Evolutionary conservation across 2,329 filamentous ascomycete genomes (phyloP), one percentile per base, ranked within the genome.

Genomic region (Colletotrichum lini): DNA sequence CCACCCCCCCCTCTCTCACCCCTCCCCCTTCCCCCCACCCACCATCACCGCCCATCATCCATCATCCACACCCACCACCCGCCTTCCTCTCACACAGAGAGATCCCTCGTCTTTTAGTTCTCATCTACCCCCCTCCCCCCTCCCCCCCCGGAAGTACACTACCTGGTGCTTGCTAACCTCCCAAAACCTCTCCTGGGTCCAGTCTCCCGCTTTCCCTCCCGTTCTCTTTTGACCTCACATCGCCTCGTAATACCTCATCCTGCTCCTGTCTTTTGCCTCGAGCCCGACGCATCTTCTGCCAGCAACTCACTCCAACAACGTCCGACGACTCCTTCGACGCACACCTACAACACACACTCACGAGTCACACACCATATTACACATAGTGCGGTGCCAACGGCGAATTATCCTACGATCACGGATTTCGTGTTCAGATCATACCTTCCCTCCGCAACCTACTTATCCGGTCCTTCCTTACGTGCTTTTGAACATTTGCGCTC

Each of bases 161-260:
- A 71, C 68, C 68, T 69, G 42, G 26, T 45, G 50, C 57, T 67
- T 53, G 35, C 58, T 64, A 44, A 56, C 49, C 57, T 52, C 63
- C 68, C 26, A 26, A 57, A 70, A 47, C 57, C 26, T 26, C 42
- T 56, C 38, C 26, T 52, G 44, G 44, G 23, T 56, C 57, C 53
- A 21, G 67, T 45, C 64, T 47, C 44, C 64, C 50, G 13, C 23
- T 42, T 57, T n/a, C 49, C 38, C 40, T 16, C 30, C 30, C 64
- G 12, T 61, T 52, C 52, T 16, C 35, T 67, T 61, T 71, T 63
- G 68, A 70, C 66, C 65, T 70, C 66, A 70, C 60, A 35, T 70
- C 62, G 49, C 53, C 59, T 69, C 53, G 47, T 23, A 49, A 47
- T 64, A 69, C 52, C 59, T 42, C 58, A 54, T n/a, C n/a, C 52